phyloP scores from a whole-genome alignment of 306 rosid species.

The Prunus mongolica region DNA sequence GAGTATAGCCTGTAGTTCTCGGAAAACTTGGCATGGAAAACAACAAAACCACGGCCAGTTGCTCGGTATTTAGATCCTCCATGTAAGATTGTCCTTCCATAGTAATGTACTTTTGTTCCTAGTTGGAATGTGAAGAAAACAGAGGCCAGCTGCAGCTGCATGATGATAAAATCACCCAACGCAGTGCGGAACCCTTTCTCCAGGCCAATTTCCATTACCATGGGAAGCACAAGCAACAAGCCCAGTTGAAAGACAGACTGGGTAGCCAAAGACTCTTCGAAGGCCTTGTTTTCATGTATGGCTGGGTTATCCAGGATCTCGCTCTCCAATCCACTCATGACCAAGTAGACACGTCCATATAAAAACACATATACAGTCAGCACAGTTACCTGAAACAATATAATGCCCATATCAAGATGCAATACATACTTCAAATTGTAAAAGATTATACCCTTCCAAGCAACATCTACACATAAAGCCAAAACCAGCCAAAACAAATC shows the following conservation, averaged over 20 bases:
- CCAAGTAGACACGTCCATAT: constrained; percentile 92
- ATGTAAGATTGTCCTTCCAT: constrained; percentile 90
- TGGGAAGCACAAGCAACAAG: constrained; percentile 73
- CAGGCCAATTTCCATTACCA: constrained; percentile 98
- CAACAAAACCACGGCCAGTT: constrained; percentile 96
- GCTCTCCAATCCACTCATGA: constrained; percentile 87
- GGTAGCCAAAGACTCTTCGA: constrained; percentile 87
- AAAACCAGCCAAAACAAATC: background rate
- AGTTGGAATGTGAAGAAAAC: constrained; percentile 96
- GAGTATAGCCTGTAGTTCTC: constrained; percentile 90
- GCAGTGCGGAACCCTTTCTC: constrained; percentile 98
- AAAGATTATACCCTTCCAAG: background rate
- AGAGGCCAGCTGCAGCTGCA: constrained; percentile 96
- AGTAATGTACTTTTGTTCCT: constrained; percentile 94
- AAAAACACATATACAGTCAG: constrained; percentile 77
- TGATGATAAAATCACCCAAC: constrained; percentile 83
- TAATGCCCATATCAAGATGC: constrained; percentile 12
- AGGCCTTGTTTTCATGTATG: constrained; percentile 65
- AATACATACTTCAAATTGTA: background rate
- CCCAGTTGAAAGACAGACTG: constrained; percentile 90
- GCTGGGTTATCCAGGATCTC: constrained; percentile 59
- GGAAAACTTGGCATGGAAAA: constrained; percentile 89
- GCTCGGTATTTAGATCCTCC: constrained; percentile 94
- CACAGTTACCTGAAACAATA: constrained; percentile 71
- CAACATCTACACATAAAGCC: background rate